Evolutionary conservation across 2,329 filamentous ascomycete genomes (phyloP).

Genomic region (Scytalidium sp.): DNA sequence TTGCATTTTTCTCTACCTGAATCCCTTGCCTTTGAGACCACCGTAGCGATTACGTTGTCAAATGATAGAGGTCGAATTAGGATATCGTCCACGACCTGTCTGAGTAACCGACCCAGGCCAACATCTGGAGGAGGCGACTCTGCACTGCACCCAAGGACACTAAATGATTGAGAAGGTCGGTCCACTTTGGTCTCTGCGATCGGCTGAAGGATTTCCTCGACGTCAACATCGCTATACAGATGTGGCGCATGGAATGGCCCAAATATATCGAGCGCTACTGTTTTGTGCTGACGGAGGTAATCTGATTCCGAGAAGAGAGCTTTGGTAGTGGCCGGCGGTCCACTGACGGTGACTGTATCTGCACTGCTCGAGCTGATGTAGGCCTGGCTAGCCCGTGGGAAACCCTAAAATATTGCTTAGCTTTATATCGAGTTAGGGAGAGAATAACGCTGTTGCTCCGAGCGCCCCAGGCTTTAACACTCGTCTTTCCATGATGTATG

Average conservation of each 20-base stretch:
- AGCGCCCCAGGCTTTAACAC: too few species aligned
- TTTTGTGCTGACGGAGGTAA: constrained; percentile 7
- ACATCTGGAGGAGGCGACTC: constrained; percentile 1
- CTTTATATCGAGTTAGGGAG: too few species aligned
- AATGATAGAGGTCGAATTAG: constrained; percentile 13
- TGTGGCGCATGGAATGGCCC: constrained; percentile 29
- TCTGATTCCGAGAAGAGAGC: constrained; percentile 12
- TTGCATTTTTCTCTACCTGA: neutral
- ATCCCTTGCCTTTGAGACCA: neutral
- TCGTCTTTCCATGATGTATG: too few species aligned
- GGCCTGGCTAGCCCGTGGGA: constrained; percentile 1
- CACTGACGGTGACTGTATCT: constrained; percentile 17
- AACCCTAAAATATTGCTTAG: constrained; percentile 2
- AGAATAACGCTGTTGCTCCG: too few species aligned
- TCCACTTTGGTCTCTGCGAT: neutral
- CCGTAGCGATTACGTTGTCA: neutral
- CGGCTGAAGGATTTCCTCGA: constrained; percentile 14
- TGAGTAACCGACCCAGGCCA: constrained; percentile 8
- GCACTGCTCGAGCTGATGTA: constrained; percentile 17
- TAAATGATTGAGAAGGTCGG: constrained; percentile 1
- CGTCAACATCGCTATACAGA: constrained; percentile 21
- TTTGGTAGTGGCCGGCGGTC: constrained; percentile 11
- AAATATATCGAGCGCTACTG: constrained; percentile 15
- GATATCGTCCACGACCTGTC: constrained; percentile 14
- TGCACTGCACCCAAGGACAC: constrained; percentile 8